Evolutionary conservation across 2,329 filamentous ascomycete genomes (phyloP), one percentile per base, ranked within the genome.

Genomic region (Diaporthe capsici): DNA sequence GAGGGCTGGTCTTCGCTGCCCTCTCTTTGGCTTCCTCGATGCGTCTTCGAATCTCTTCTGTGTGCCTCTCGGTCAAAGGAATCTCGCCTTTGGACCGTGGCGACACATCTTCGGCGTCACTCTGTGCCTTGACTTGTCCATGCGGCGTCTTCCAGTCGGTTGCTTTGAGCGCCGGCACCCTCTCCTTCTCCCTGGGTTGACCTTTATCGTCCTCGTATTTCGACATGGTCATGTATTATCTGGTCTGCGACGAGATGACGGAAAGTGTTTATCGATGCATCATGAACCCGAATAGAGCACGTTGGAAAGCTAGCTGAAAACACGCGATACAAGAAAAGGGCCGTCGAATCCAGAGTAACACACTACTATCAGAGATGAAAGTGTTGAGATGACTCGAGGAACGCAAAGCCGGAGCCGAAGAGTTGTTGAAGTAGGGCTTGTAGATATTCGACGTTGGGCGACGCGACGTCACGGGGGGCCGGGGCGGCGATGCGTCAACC

Each of bases 11-110:
- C 39, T 57, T 72, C 9, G 72, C 47, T 55, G 65, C 74, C 53
- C 31, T 65, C 13, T 57, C 73, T 49, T 58, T 72, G 31, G 20
- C 25, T 17, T 72, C 72, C 22, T 76, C 75, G 44, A 71, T 47
- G 17, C 47, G 70, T 53, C 72, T 75, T 51, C 67, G 61, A 20
- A 72, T 76, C 31, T 75, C 75, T 53, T 72, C 75, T n/a, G 58
- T 72, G 20, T 75, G 67, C 47, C 60, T 68, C 28, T 68, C 42
- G 20, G 47, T 65, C 34, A 76, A 22, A 22, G 75, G 75, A 22
- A 72, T 72, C 22, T 71, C 67, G 72, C 75, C 75, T 61, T 55
- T 71, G 9, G 75, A 76, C 51, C 75, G 58, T 17, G 75, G 75
- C 44, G 72, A 76, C 28, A 76, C 72, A 55, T 76, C 67, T 39